Base-by-base conservation (phyloP, 1,139 yeast genomes). In the Hanseniaspora uvarum region DNA sequence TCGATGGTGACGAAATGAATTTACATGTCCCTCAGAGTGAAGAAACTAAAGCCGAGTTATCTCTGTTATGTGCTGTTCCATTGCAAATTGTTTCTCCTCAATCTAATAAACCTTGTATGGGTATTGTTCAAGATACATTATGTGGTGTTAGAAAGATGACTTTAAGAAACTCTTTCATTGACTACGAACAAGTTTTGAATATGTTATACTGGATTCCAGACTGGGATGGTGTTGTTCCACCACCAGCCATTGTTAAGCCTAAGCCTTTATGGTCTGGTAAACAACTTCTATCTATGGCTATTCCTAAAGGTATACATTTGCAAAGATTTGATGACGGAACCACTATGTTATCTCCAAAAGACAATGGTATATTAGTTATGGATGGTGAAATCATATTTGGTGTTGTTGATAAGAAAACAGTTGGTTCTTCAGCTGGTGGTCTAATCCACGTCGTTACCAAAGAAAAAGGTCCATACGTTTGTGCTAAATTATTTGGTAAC, bases 1-100 rank as follows among this genome's bases (percentile, higher is more conserved):
- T 94, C 76, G 99, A 94, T 74, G 99, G 99, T 76, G 99, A 94
- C 71, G 98, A 94, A 73, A 94, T 94, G 99, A 94, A 94, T 72
- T 83, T 94, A 72, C 99, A 94, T 67, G 99, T 94, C 60, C 99
- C 99, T 5, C 99, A 94, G 69, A 86, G 96, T 7, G 96, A 89
- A 60, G 99, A 94, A 71, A 92, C 98, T 0, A 79, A 97, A 67
- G 96, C 98, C 2, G 99, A 94, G 70, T 75, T 92, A 60, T 83
- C 89, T 39, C 94, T 92, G 67, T 79, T 92, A 63, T 88, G 96
- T 73, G 95, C 96, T 26, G 99, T 92, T 43, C 98, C 98, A 7
- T 74, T 88, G 58, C 98, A 92, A 70, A 94, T 92, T 76, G 95
- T 92, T 44, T 89, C 97, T 18, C 96, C 99, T 16, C 99, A 92